Evolutionary conservation across 2,329 filamentous ascomycete genomes (phyloP).

Genomic region (Exophiala spinifera): DNA sequence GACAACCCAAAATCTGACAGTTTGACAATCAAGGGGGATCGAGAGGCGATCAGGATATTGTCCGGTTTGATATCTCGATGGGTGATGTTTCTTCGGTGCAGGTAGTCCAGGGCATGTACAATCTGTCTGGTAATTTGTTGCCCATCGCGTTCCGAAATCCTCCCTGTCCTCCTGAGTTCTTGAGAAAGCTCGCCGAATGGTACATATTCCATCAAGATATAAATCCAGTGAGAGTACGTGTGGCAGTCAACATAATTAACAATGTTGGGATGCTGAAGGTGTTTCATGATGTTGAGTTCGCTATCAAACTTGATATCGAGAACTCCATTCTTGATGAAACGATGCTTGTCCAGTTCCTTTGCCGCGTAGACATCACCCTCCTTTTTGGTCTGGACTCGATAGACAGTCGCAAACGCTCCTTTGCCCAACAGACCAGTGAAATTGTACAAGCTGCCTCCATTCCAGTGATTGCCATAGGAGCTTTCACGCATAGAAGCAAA

Average conservation of each 20-base stretch:
- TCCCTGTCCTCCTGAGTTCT: slow-evolving; percentile 60
- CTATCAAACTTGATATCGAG: slow-evolving; percentile 91
- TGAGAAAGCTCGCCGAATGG: slow-evolving; percentile 77
- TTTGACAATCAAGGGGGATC: slow-evolving; percentile 76
- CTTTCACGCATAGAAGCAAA: slow-evolving; percentile 34
- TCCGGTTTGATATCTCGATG: slow-evolving; percentile 99
- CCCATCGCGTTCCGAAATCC: slow-evolving; percentile 66
- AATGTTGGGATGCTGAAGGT: slow-evolving; percentile 79
- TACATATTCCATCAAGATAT: slow-evolving; percentile 97
- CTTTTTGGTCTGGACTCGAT: slow-evolving; percentile 81
- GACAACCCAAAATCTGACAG: slow-evolving; percentile 95
- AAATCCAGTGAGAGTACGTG: slow-evolving; percentile 74
- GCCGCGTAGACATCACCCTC: slow-evolving; percentile 82
- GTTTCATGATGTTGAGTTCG: slow-evolving; percentile 94
- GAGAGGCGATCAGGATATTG: slow-evolving; percentile 81
- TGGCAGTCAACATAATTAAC: slow-evolving; percentile 88
- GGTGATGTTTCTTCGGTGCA: slow-evolving; percentile 85
- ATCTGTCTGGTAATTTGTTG: slow-evolving; percentile 67
- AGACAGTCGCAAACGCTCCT: slow-evolving; percentile 91
- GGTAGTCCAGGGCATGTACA: slow-evolving; percentile 76
- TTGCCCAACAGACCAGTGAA: slow-evolving; percentile 78
- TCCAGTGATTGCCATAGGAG: slow-evolving; percentile 69
- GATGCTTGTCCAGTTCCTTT: slow-evolving; percentile 90
- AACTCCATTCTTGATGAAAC: slow-evolving; percentile 88
- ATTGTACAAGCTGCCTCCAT: slow-evolving; percentile 80